phyloP scores from a whole-genome alignment of 2,329 filamentous ascomycete genomes.

The Aspergillus sergii region DNA sequence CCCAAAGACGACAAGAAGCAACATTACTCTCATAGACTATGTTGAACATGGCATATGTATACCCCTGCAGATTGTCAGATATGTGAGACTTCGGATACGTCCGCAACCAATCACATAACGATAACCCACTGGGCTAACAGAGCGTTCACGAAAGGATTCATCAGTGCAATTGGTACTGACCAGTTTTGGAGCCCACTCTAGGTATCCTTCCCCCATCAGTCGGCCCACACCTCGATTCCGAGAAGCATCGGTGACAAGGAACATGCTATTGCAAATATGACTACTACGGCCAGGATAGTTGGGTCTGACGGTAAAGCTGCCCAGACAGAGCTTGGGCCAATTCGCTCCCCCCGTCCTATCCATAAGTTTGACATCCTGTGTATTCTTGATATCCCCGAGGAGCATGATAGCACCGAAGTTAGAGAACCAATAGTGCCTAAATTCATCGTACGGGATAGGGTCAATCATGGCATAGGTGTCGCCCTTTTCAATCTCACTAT shows the following conservation, averaged over 20 bases:
- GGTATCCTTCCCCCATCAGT: slow-evolving; percentile 74
- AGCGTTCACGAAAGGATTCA: background rate
- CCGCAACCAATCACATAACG: background rate
- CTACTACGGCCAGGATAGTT: slow-evolving; percentile 91
- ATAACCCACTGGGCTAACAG: background rate
- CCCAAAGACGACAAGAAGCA: slow-evolving; percentile 87
- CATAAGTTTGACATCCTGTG: slow-evolving; percentile 55
- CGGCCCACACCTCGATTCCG: slow-evolving; percentile 75
- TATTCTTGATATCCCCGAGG: slow-evolving; percentile 69
- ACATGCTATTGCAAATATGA: slow-evolving; percentile 79
- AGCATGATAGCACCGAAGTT: slow-evolving; percentile 89
- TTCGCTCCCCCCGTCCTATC: slow-evolving; percentile 63
- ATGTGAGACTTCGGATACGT: background rate
- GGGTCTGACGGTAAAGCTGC: slow-evolving; percentile 92
- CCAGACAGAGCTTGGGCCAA: slow-evolving; percentile 80
- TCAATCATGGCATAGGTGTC: slow-evolving; percentile 91
- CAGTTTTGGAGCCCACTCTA: slow-evolving; percentile 73
- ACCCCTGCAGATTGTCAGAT: slow-evolving; percentile 59
- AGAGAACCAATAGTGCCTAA: slow-evolving; percentile 85
- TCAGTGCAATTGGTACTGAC: slow-evolving; percentile 36
- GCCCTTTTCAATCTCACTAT: slow-evolving; percentile 87
- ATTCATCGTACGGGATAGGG: slow-evolving; percentile 71
- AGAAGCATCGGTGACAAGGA: slow-evolving; percentile 72
- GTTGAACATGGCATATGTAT: slow-evolving; percentile 92
- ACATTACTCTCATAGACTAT: slow-evolving; percentile 93